Conservation (phyloP, 305 asterid species). For the Plantago lanceolata region DNA sequence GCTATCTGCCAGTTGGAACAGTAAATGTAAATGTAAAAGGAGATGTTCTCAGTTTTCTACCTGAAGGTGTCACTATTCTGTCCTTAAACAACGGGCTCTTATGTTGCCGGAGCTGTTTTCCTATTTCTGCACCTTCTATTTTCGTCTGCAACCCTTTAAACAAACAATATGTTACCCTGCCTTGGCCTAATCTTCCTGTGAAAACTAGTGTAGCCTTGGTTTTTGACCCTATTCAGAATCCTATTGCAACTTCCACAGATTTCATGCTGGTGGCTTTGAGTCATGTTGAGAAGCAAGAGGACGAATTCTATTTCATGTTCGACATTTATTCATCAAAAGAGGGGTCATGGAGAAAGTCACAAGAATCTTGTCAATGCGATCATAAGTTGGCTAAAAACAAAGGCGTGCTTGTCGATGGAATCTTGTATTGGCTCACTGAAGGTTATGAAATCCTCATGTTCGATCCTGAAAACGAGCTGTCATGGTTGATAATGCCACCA, state of each 20-base stretch:
- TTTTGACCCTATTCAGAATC: conserved; percentile 41
- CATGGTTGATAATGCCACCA: conserved; percentile 44
- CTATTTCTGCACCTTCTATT: conserved; percentile 28
- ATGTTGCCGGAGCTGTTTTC: conserved; percentile 46
- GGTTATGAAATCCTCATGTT: conserved; percentile 55
- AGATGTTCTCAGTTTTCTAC: conserved; percentile 50
- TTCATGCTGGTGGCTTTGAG: conserved; percentile 42
- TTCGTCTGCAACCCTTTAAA: conserved; percentile 55
- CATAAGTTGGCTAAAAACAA: conserved; percentile 33
- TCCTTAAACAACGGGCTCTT: conserved; percentile 53
- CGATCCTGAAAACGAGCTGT: conserved; percentile 41
- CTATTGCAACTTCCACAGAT: conserved; percentile 27
- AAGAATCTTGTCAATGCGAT: conserved; percentile 34
- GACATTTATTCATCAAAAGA: conserved; percentile 43
- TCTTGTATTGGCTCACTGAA: conserved; percentile 52
- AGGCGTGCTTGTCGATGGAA: conserved; percentile 39
- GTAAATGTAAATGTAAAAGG: conserved; percentile 19
- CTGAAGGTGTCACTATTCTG: conserved; percentile 44
- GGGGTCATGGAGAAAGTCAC: conserved; percentile 43
- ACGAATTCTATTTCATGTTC: conserved; percentile 31
- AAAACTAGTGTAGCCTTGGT: conserved; percentile 37
- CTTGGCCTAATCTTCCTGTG: conserved; percentile 39
- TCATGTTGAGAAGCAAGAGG: conserved; percentile 21
- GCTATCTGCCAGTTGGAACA: conserved; percentile 42
- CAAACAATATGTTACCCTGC: conserved; percentile 39